A percentile compares a stretch with the other conserved stretches of the same genome.
Evolutionary conservation across 805 yeast species (phyloP).

Genomic region (Kodamaea leandrae): DNA sequence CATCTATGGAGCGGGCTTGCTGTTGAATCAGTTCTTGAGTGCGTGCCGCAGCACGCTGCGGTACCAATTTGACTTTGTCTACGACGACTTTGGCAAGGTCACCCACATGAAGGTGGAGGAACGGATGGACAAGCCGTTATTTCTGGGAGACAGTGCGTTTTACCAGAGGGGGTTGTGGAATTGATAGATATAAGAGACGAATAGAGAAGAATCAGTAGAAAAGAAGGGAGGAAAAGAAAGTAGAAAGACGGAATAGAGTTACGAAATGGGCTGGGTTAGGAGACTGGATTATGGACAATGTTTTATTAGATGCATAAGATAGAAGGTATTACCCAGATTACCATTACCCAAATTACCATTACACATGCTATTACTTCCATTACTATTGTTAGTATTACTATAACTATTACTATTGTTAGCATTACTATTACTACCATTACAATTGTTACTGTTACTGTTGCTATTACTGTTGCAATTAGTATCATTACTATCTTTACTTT

Average conservation of each 20-base stretch:
- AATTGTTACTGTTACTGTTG: neutral
- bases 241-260: too few relatives aligned
- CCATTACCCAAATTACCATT: too few relatives aligned
- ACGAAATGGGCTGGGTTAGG: too few relatives aligned
- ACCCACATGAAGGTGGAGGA: slow-evolving; percentile 36
- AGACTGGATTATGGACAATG: too few relatives aligned
- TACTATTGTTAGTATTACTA: too few relatives aligned
- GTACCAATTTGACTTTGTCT: slow-evolving; percentile 41
- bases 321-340: too few relatives aligned
- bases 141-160: neutral
- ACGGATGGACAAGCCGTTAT: neutral
- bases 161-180: slow-evolving; percentile 6
- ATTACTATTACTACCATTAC: neutral
- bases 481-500: neutral
- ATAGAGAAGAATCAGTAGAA: too few relatives aligned
- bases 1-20: slow-evolving; percentile 27
- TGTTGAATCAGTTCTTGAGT: slow-evolving; percentile 32
- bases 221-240: too few relatives aligned
- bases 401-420: neutral
- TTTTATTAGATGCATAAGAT: too few relatives aligned
- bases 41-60: slow-evolving; percentile 25
- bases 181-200: neutral
- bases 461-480: neutral
- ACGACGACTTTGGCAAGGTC: slow-evolving; percentile 47
- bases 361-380: too few relatives aligned